These are phyloP conservation scores for Aspergillus nidulans DNA, from an alignment of 495 filamentous ascomycete genomes.

Conservation along the genomic window DNA sequence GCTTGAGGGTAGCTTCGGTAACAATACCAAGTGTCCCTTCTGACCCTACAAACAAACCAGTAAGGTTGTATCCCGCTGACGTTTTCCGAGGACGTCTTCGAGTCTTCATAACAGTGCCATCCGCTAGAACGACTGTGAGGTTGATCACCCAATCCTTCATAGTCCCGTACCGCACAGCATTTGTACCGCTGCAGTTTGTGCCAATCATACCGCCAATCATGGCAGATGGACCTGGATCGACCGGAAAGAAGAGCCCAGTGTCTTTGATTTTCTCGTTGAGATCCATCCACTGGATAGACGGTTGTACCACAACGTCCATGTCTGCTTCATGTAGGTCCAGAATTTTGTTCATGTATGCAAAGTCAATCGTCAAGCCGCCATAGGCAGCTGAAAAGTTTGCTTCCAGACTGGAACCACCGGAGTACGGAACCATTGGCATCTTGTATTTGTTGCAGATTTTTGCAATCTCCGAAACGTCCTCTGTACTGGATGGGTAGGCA, in stretches of 20 bases:
- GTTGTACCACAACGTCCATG: slow-evolving; percentile 90
- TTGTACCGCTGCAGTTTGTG: slow-evolving; percentile 90
- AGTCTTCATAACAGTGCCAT: slow-evolving; percentile 90
- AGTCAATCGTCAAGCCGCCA: slow-evolving; percentile 86
- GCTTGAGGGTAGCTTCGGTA: slow-evolving; percentile 80
- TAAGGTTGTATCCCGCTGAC: slow-evolving; percentile 84
- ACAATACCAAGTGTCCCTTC: slow-evolving; percentile 90
- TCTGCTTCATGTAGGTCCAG: slow-evolving; percentile 75
- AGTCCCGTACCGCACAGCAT: slow-evolving; percentile 89
- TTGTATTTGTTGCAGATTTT: slow-evolving; percentile 77
- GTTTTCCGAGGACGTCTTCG: slow-evolving; percentile 59
- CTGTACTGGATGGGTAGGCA: slow-evolving; percentile 70
- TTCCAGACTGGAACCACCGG: slow-evolving; percentile 82
- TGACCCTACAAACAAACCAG: slow-evolving; percentile 80
- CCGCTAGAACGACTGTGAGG: slow-evolving; percentile 86
- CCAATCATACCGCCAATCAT: slow-evolving; percentile 97
- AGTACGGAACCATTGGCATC: slow-evolving; percentile 81
- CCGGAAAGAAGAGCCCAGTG: slow-evolving; percentile 81
- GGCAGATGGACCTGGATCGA: slow-evolving; percentile 66
- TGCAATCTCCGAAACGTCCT: slow-evolving; percentile 75
- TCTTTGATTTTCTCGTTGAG: slow-evolving; percentile 74
- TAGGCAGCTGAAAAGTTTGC: slow-evolving; percentile 83
- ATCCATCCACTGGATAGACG: slow-evolving; percentile 85
- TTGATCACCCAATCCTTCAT: slow-evolving; percentile 96
- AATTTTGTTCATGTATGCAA: slow-evolving; percentile 80